Conservation (phyloP, 1,284 basidiomycete genomes). For the Naganishia albida region DNA sequence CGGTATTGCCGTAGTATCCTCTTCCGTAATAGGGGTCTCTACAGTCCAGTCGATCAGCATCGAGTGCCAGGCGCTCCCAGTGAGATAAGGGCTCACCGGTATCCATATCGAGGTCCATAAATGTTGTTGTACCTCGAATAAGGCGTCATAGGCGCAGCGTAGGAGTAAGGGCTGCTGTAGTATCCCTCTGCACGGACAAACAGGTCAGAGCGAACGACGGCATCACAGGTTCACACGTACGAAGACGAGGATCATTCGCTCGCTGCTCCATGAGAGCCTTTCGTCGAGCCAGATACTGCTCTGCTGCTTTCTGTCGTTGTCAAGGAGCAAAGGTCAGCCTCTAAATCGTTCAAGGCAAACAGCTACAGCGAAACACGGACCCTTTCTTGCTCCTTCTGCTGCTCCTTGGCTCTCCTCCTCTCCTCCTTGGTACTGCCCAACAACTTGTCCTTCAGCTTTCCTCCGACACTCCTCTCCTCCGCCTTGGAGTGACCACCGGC, state of each 20-base stretch:
- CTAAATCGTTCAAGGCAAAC: not conserved
- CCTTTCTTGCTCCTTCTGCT: constrained; percentile 37
- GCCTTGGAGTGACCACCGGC: not conserved
- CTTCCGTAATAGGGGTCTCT: not conserved
- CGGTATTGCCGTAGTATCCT: not conserved
- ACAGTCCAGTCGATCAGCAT: not conserved
- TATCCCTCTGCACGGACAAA: constrained; percentile 6
- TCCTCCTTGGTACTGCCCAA: constrained; percentile 50
- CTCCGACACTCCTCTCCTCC: constrained; percentile 34
- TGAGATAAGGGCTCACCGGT: constrained; percentile 5
- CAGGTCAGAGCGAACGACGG: not conserved
- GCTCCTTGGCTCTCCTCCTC: constrained; percentile 38
- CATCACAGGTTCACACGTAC: constrained; percentile 30
- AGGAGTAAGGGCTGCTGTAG: constrained; percentile 4
- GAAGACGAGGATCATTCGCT: constrained; percentile 41
- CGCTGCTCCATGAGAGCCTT: constrained; percentile 43
- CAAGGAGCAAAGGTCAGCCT: not conserved
- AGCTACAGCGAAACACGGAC: not conserved
- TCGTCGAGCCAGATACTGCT: constrained; percentile 41
- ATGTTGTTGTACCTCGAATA: constrained; percentile 34
- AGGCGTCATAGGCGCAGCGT: constrained; percentile 2
- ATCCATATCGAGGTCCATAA: constrained; percentile 32
- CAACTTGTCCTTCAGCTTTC: constrained; percentile 47
- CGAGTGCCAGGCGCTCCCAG: not conserved
- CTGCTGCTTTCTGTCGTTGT: constrained; percentile 37